Conservation (phyloP, 139 green algal genomes). For the Zygnema circumcarinatum region DNA sequence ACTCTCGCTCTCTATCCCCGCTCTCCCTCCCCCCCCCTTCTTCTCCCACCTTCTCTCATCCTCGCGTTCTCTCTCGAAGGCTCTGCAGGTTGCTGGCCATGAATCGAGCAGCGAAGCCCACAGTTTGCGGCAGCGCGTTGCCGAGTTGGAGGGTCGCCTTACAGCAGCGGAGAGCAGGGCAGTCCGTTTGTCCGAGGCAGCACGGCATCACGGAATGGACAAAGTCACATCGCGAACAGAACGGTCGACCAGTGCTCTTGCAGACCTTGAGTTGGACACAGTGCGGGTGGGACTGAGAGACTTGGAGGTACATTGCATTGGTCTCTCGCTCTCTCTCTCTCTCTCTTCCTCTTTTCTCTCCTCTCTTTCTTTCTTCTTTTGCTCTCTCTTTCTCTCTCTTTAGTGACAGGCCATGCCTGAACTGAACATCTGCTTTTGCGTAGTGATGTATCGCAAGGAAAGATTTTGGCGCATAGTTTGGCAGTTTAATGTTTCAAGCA, state of each 20-base stretch:
- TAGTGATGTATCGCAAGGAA: too few species aligned
- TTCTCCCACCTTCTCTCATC: too few species aligned
- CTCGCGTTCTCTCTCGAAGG: too few species aligned
- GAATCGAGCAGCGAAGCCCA: not conserved
- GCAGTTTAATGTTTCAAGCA: too few species aligned
- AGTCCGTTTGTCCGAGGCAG: not conserved
- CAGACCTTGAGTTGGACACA: not conserved
- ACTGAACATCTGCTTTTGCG: too few species aligned
- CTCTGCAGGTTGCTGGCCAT: too few species aligned
- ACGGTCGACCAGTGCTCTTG: not conserved
- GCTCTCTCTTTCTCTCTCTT: too few species aligned
- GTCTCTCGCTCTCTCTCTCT: not conserved
- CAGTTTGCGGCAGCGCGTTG: not conserved
- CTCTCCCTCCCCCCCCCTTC: too few species aligned
- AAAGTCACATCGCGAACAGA: not conserved
- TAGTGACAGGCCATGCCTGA: too few species aligned
- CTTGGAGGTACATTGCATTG: not conserved
- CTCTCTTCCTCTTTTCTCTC: not conserved
- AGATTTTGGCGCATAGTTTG: too few species aligned
- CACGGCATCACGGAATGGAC: not conserved
- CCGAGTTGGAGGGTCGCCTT: not conserved
- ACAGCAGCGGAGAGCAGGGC: not conserved
- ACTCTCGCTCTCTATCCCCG: too few species aligned
- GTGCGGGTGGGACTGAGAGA: not conserved
- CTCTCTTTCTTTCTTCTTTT: not conserved